Base-by-base conservation (phyloP, 148 eudicot species). In the Nepenthes mirabilis region DNA sequence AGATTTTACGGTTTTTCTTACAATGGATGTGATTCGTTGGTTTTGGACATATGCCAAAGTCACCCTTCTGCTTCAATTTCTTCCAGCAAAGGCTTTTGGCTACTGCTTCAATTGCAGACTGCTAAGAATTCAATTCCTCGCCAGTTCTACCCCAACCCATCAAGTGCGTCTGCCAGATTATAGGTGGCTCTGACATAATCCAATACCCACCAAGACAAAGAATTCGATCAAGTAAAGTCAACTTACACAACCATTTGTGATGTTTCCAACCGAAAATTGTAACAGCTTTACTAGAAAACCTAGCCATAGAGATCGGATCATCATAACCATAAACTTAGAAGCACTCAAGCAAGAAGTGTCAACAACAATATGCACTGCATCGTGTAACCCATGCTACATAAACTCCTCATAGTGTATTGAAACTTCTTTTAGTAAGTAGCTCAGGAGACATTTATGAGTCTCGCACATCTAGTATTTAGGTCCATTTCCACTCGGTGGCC, bases 401-500 rank as follows among this genome's bases (percentile, higher is more conserved):
- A 23, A 23, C 23, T 23, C 23, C 23, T 23, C 23, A 23, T 23
- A 23, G 23, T 23, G 23, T 23, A 23, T 23, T 23, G 23, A 23
- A 23, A 23, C 23, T 23, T 23, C 23, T 23, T 40, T 8, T 40
- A 40, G 8, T 52, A 52, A 11, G n/a, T 34, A 63, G 52, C 55
- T 81, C 83, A 75, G 7, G 73, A 64, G 37, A 63, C 47, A 73
- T 88, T 91, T 56, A 85, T 88, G 75, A 91, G 98, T 69, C 71
- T 88, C 13, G 94, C 75, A n/a, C 75, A 85, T 34, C 69, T 73
- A 56, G 94, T 83, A 63, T 62, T 62, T 6, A 77, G 80, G 76
- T 91, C 96, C 33, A 91, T 67, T 69, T 88, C 94, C 14, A 89
- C 91, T 58, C 75, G 76, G 37, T 88, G 87, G 53, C 98, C 98